Percentiles rank a stretch among this genome's conserved stretches.
Conservation (phyloP, 2,329 filamentous ascomycete genomes). For the Parastagonospora avenae region DNA sequence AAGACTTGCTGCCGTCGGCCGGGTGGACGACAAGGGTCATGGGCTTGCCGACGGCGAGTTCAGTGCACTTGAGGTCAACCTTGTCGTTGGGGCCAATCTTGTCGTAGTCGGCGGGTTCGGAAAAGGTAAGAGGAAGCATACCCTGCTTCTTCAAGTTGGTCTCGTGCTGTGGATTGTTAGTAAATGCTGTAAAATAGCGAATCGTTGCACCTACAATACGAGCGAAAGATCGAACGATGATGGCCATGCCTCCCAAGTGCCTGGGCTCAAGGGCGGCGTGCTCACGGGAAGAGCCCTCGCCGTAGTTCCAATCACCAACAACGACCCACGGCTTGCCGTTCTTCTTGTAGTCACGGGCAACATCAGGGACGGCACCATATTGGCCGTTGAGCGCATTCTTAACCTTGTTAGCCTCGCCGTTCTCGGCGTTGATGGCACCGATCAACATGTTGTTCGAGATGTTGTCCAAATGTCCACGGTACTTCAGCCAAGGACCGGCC, state of each 20-base stretch:
- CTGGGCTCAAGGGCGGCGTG: conserved; percentile 97
- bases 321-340: conserved; percentile 97
- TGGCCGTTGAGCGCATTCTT: conserved; percentile 86
- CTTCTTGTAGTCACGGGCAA: conserved; percentile 97
- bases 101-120: conserved; percentile 94
- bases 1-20: conserved; percentile 75
- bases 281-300: conserved; percentile 96
- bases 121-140: conserved; percentile 97
- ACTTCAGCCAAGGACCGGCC: conserved; percentile 97
- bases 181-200: background rate
- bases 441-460: conserved; percentile 99
- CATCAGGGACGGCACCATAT: conserved; percentile 86
- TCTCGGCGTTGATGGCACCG: conserved; percentile 93
- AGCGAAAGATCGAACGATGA: conserved; percentile 93
- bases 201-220: conserved; percentile 70
- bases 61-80: conserved; percentile 85
- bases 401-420: conserved; percentile 97
- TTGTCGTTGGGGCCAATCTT: conserved; percentile 93
- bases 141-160: conserved; percentile 99
- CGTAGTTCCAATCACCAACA: conserved; percentile 99
- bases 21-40: conserved; percentile 91
- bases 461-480: conserved; percentile 98
- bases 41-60: conserved; percentile 91
- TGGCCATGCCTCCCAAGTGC: conserved; percentile 94
- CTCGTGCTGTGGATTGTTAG: conserved; percentile 68